Conservation (phyloP, 139 green algal genomes). For the Diplosphaera chodatii region DNA sequence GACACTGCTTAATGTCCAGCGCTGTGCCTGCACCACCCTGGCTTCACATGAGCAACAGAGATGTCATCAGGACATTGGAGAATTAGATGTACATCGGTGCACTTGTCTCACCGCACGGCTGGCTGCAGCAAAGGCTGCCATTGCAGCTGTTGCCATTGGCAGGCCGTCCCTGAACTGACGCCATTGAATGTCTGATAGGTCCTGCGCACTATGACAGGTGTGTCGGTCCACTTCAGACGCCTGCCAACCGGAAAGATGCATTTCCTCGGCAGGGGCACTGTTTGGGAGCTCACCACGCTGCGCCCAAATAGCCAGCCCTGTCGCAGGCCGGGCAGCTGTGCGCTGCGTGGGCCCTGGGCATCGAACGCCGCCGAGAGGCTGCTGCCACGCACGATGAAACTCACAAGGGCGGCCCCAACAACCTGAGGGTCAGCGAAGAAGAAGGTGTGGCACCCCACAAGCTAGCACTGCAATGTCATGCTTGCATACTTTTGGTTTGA, state of each 20-base stretch:
- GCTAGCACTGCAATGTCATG: too few relatives aligned
- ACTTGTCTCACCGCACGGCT: neutral
- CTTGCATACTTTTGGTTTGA: too few relatives aligned
- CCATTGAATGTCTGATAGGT: slow-evolving; percentile 81
- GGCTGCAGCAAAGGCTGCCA: slow-evolving; percentile 27
- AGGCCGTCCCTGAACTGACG: slow-evolving; percentile 49
- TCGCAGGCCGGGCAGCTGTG: neutral
- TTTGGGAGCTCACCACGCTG: neutral
- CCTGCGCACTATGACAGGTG: slow-evolving; percentile 14
- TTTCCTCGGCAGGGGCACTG: too few relatives aligned
- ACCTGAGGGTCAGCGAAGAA: neutral
- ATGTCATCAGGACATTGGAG: too few relatives aligned
- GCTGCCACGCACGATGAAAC: neutral
- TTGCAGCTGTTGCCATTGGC: slow-evolving; percentile 17
- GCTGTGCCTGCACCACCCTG: neutral
- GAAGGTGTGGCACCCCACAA: too few relatives aligned
- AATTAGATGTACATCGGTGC: too few relatives aligned
- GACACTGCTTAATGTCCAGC: neutral
- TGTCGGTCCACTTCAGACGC: neutral
- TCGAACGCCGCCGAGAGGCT: neutral
- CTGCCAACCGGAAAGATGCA: too few relatives aligned
- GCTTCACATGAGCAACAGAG: too few relatives aligned
- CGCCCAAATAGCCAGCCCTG: neutral
- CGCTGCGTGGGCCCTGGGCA: neutral
- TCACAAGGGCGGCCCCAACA: neutral